Conservation (phyloP, 208 protist species). For the Acanthamoeba culbertsoni region DNA sequence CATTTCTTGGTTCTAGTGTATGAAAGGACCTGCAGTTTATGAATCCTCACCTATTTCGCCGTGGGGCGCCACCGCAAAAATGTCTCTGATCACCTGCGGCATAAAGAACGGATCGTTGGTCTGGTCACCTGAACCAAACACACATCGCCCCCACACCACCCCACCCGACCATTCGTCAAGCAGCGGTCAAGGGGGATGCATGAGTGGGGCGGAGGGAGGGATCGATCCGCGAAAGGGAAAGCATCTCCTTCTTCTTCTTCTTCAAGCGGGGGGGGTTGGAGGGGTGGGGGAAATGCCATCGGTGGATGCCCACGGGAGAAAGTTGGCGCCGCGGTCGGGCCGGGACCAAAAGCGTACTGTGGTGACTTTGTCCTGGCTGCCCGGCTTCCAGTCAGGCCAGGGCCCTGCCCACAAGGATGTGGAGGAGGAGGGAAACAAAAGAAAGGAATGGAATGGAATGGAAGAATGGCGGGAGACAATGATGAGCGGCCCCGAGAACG, state of each 20-base stretch:
- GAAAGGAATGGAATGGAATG: too few relatives aligned
- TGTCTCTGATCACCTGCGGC: background rate
- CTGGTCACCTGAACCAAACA: background rate
- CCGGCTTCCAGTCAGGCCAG: background rate
- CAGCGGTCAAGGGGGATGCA: background rate
- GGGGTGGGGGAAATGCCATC: background rate
- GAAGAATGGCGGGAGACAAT: background rate
- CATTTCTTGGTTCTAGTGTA: too few relatives aligned
- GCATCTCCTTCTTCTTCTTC: too few relatives aligned
- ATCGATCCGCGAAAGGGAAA: background rate
- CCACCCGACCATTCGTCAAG: background rate
- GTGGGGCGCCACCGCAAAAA: background rate
- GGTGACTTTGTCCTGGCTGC: background rate
- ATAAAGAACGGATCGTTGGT: constrained; percentile 28
- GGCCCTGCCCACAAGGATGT: background rate
- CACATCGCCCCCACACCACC: too few relatives aligned
- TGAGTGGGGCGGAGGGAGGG: background rate
- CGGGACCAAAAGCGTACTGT: background rate
- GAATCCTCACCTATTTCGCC: background rate
- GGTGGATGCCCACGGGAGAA: background rate
- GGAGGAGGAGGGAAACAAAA: too few relatives aligned
- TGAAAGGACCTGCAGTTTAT: too few relatives aligned
- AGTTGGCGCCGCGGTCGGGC: background rate
- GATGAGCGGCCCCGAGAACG: background rate
- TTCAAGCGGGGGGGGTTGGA: too few relatives aligned